Conservation (phyloP, 352 stramenopile species). For the Phytophthora pluvialis region DNA sequence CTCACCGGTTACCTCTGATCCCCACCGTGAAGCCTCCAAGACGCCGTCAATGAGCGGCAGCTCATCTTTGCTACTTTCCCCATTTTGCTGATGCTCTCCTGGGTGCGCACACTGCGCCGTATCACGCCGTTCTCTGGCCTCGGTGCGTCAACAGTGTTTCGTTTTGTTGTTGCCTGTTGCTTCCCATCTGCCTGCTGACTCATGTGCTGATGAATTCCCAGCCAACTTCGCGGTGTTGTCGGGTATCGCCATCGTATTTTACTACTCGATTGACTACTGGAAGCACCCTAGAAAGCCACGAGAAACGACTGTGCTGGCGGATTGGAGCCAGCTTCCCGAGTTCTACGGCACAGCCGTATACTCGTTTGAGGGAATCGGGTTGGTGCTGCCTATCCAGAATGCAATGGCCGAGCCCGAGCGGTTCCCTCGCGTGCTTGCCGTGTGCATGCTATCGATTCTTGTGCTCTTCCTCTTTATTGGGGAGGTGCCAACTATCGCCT, state of each 20-base stretch:
- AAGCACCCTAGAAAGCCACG: slow-evolving; percentile 37
- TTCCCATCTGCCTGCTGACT: slow-evolving; percentile 1
- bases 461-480: slow-evolving; percentile 81
- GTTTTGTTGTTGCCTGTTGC: not conserved
- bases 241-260: slow-evolving; percentile 84
- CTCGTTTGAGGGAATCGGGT: slow-evolving; percentile 81
- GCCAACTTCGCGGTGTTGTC: slow-evolving; percentile 69
- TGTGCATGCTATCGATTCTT: slow-evolving; percentile 73
- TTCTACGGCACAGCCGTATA: slow-evolving; percentile 87
- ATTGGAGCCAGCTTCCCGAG: slow-evolving; percentile 56
- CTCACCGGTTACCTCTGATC: not conserved
- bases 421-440: slow-evolving; percentile 61
- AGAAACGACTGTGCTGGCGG: slow-evolving; percentile 26
- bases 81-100: slow-evolving; percentile 72
- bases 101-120: slow-evolving; percentile 71
- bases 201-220: slow-evolving; percentile 21
- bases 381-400: slow-evolving; percentile 83
- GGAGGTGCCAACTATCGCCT: slow-evolving; percentile 71
- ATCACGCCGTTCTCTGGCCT: slow-evolving; percentile 82
- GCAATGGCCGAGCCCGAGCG: slow-evolving; percentile 66
- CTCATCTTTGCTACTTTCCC: slow-evolving; percentile 82
- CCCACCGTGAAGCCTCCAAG: slow-evolving; percentile 44
- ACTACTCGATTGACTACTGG: slow-evolving; percentile 77
- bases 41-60: slow-evolving; percentile 73
- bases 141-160: slow-evolving; percentile 37